Percentiles rank a stretch among this genome's conserved stretches.
These are phyloP conservation scores for Albatrellus ellisii DNA, from an alignment of 768 basidiomycete species.

Conservation along the genomic window DNA sequence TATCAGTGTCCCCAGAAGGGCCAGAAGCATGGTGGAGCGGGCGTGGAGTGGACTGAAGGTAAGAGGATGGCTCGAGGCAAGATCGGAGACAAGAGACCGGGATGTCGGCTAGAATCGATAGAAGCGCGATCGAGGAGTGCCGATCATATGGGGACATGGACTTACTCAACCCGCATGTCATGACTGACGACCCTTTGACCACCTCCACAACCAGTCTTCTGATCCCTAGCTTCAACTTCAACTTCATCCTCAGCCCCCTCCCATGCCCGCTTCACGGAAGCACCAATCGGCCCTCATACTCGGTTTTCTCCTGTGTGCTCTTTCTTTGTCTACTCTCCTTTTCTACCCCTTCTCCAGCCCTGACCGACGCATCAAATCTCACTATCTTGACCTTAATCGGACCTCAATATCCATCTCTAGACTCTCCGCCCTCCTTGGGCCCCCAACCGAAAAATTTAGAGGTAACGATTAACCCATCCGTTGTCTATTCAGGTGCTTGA, in stretches of 20 bases:
- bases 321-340: not conserved
- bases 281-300: not conserved
- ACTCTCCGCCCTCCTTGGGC: conserved; percentile 21
- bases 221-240: not conserved
- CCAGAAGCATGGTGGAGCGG: not conserved
- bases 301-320: not conserved
- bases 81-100: not conserved
- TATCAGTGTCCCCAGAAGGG: not conserved
- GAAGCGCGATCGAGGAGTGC: too few relatives aligned
- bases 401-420: not conserved
- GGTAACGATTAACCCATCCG: conserved; percentile 20
- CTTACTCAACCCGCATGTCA: too few relatives aligned
- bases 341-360: not conserved
- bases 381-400: not conserved
- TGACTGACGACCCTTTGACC: not conserved
- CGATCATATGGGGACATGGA: too few relatives aligned
- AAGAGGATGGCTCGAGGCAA: not conserved
- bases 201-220: not conserved
- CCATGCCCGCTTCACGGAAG: not conserved
- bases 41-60: not conserved
- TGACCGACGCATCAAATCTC: not conserved
- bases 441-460: conserved; percentile 44
- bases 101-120: too few relatives aligned
- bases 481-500: not conserved
- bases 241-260: not conserved